phyloP scores from a whole-genome alignment of 2,329 filamentous ascomycete species.

The Pseudomassariella vexata region DNA sequence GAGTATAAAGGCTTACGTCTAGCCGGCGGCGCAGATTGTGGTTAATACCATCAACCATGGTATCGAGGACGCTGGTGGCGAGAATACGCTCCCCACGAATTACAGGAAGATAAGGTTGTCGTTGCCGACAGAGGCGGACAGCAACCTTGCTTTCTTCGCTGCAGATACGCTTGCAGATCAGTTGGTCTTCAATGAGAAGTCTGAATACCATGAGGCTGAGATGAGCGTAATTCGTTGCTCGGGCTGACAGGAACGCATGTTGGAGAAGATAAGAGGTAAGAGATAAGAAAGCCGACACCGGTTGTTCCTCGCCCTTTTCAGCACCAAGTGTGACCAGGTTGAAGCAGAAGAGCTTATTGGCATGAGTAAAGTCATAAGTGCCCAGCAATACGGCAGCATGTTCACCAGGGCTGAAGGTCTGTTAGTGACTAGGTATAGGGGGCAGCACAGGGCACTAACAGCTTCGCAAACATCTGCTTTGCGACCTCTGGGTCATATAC shows the following conservation, averaged over 20 bases:
- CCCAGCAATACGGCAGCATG: conserved; percentile 77
- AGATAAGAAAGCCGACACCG: conserved; percentile 78
- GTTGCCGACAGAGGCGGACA: conserved; percentile 83
- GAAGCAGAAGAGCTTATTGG: conserved; percentile 92
- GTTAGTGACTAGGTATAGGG: not conserved
- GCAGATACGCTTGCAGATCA: conserved; percentile 77
- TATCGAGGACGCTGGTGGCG: conserved; percentile 73
- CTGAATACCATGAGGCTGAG: conserved; percentile 81
- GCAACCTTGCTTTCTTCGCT: conserved; percentile 67
- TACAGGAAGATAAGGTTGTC: conserved; percentile 76
- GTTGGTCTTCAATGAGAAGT: conserved; percentile 78
- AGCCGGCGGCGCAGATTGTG: conserved; percentile 86
- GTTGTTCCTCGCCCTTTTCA: conserved; percentile 62
- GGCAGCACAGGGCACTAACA: conserved; percentile 49
- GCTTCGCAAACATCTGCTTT: conserved; percentile 71
- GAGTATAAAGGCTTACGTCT: conserved; percentile 77
- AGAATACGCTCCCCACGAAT: conserved; percentile 68
- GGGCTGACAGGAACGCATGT: conserved; percentile 78
- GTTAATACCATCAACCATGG: conserved; percentile 84
- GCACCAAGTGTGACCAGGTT: conserved; percentile 64
- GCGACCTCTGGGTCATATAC: conserved; percentile 72
- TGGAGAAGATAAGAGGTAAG: conserved; percentile 89
- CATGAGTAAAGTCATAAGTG: conserved; percentile 87
- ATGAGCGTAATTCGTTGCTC: conserved; percentile 77
- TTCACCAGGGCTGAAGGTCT: conserved; percentile 60